These are phyloP conservation scores for Geosmithia putterillii DNA, from an alignment of 2,329 filamentous ascomycete genomes.

Conservation along the genomic window DNA sequence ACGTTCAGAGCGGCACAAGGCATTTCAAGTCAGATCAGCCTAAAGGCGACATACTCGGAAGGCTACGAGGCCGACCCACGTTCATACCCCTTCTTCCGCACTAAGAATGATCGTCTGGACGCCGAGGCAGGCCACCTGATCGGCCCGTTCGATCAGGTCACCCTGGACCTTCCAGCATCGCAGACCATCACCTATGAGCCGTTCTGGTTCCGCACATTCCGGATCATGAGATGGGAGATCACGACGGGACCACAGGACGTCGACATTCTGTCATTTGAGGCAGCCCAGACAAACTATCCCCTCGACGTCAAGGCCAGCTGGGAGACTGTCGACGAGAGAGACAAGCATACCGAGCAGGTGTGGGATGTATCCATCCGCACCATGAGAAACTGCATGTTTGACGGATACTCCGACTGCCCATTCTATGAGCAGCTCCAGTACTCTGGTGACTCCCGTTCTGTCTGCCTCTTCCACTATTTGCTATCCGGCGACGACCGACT, in stretches of 20 bases:
- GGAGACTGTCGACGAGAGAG: not conserved
- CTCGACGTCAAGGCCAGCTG: conserved; percentile 2
- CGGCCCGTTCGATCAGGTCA: conserved; percentile 21
- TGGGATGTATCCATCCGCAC: conserved; percentile 8
- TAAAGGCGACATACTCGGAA: conserved; percentile 17
- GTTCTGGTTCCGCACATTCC: conserved; percentile 5
- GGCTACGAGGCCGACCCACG: conserved; percentile 19
- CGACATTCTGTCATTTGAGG: not conserved
- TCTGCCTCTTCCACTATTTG: conserved; percentile 14
- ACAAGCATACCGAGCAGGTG: conserved; percentile 1
- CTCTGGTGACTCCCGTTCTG: conserved; percentile 8
- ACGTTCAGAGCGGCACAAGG: conserved; percentile 4
- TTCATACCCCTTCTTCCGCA: conserved; percentile 23
- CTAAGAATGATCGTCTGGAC: conserved; percentile 22
- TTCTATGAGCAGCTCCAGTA: conserved; percentile 17
- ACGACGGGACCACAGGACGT: not conserved
- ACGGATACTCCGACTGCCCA: conserved; percentile 17
- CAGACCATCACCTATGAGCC: conserved; percentile 3
- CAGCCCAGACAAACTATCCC: conserved; percentile 1
- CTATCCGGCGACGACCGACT: conserved; percentile 15
- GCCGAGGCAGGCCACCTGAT: conserved; percentile 15
- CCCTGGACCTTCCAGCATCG: conserved; percentile 7
- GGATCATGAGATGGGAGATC: conserved; percentile 4
- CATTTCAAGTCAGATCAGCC: conserved; percentile 1
- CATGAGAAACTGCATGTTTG: conserved; percentile 10